phyloP scores from a whole-genome alignment of 75 land plant genomes.

The Ceratopteris richardii region DNA sequence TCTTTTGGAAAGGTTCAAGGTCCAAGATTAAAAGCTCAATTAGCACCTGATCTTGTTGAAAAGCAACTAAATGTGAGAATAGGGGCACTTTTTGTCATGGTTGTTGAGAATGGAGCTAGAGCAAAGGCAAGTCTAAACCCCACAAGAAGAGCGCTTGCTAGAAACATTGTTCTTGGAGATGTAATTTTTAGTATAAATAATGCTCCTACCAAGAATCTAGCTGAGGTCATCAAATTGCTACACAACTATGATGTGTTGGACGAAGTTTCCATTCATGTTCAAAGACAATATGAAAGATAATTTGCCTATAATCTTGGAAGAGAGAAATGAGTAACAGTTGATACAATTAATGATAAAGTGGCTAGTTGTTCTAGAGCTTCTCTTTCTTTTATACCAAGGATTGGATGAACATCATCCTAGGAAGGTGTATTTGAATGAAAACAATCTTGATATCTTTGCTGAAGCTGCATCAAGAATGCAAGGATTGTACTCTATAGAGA shows the following conservation, averaged over 20 bases:
- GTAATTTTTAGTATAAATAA: constrained; percentile 59
- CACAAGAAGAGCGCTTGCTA: constrained; percentile 81
- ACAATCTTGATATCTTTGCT: no score
- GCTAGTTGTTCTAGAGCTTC: no score
- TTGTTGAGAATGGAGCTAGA: constrained; percentile 52
- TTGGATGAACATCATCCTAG: no score
- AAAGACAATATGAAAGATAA: constrained; percentile 53
- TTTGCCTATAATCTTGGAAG: constrained; percentile 59
- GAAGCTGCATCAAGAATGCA: no score
- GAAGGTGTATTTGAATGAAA: no score
- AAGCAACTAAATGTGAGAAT: constrained; percentile 85
- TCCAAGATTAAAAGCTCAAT: constrained; percentile 74
- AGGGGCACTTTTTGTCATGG: constrained; percentile 81
- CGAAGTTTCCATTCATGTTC: constrained; percentile 52
- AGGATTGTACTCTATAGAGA: no score
- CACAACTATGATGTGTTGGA: constrained; percentile 82
- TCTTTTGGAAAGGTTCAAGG: constrained; percentile 55
- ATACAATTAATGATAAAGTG: no score
- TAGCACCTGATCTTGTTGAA: constrained; percentile 82
- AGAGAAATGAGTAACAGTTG: constrained; percentile 18
- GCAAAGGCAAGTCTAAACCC: constrained; percentile 77
- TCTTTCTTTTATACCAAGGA: no score
- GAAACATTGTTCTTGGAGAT: constrained; percentile 89
- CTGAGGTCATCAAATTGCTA: constrained; percentile 50
- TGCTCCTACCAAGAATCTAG: constrained; percentile 42